A percentile compares a stretch with the other conserved stretches of the same genome.
Conservation (phyloP, 306 rosid species). For the Geum urbanum region DNA sequence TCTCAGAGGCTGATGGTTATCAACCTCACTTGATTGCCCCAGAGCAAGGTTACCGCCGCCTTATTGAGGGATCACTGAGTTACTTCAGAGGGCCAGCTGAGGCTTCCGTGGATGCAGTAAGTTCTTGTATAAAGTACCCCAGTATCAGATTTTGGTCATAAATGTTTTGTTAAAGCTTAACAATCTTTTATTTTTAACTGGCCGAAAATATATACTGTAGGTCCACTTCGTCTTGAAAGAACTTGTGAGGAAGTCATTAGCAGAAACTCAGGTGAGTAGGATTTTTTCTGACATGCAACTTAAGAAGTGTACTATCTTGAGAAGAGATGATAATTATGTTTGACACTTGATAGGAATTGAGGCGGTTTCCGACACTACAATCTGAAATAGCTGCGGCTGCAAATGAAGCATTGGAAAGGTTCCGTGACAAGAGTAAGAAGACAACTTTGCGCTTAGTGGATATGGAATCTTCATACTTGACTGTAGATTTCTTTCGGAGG, state of each 20-base stretch:
- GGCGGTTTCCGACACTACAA: conserved; percentile 82
- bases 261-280: conserved; percentile 75
- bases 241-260: conserved; percentile 93
- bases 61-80: conserved; percentile 75
- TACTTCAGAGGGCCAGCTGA: conserved; percentile 97
- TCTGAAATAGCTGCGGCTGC: conserved; percentile 81
- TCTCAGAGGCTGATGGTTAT: conserved; percentile 97
- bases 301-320: not conserved
- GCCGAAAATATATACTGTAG: conserved; percentile 33
- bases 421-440: conserved; percentile 84
- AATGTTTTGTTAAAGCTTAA: not conserved
- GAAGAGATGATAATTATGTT: conserved; percentile 12
- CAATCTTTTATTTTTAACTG: conserved; percentile 16
- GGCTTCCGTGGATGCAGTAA: conserved; percentile 98
- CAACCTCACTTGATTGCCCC: conserved; percentile 99
- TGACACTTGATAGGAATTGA: conserved; percentile 56
- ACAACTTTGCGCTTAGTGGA: conserved; percentile 81
- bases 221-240: conserved; percentile 94
- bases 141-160: too few relatives aligned
- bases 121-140: conserved; percentile 22
- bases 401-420: conserved; percentile 76
- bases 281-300: conserved; percentile 4
- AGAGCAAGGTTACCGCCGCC: conserved; percentile 95
- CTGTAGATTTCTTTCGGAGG: conserved; percentile 93
- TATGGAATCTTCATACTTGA: conserved; percentile 90